Evolutionary conservation across 352 stramenopile genomes (phyloP).

Genomic region (Globisporangium abappressorium): DNA sequence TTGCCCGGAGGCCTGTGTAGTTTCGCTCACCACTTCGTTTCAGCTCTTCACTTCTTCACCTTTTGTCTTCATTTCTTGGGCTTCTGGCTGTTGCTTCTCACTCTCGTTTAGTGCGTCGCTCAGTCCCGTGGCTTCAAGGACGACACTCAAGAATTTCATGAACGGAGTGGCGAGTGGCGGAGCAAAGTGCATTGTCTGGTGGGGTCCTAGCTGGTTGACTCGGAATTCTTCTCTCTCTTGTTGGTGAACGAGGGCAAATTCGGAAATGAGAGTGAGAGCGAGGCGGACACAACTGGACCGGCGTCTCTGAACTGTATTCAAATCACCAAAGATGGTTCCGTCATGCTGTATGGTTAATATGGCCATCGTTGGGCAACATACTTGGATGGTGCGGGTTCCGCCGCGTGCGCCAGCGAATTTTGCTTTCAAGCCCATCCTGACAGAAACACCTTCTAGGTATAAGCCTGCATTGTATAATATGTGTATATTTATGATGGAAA

Average conservation of each 20-base stretch:
- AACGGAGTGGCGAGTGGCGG: constrained; percentile 6
- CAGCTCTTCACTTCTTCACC: background rate
- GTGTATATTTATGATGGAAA: too few species aligned
- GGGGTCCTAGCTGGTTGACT: background rate
- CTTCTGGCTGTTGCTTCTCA: background rate
- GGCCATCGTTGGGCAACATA: background rate
- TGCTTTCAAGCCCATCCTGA: background rate
- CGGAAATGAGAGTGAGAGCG: background rate
- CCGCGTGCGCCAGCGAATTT: background rate
- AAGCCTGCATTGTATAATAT: background rate
- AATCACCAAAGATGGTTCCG: too few species aligned
- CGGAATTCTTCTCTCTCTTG: background rate
- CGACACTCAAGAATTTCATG: background rate
- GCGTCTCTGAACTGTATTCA: too few species aligned
- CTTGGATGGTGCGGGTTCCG: background rate
- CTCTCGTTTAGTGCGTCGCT: background rate
- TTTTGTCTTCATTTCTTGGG: background rate
- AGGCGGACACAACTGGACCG: background rate
- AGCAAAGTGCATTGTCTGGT: constrained; percentile 12
- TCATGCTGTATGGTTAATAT: background rate
- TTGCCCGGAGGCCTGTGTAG: background rate
- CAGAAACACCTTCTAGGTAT: background rate
- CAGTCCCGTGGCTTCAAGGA: background rate
- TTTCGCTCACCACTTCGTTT: background rate
- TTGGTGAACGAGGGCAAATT: background rate